These are phyloP conservation scores for Jatropha podagrica DNA, from an alignment of 441 rosid species.

Conservation along the genomic window DNA sequence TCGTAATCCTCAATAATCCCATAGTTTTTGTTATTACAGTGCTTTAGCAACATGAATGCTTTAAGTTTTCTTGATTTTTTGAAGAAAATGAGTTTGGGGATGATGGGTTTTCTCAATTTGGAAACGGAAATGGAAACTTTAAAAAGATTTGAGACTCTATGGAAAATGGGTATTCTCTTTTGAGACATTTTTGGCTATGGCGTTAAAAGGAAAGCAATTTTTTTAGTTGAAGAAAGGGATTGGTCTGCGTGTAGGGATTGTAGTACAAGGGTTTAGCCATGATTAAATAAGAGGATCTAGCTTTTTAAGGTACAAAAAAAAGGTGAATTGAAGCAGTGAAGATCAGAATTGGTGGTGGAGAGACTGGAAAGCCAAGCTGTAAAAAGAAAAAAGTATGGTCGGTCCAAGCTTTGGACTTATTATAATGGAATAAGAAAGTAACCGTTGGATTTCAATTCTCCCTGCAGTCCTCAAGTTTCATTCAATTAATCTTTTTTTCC, in stretches of 20 bases:
- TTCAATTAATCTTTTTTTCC: no score
- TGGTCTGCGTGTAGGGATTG: background rate
- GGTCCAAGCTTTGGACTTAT: conserved; percentile 34
- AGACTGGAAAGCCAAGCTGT: conserved; percentile 37
- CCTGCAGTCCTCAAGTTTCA: background rate
- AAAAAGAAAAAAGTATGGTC: conserved; percentile 37
- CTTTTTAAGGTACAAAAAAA: conserved; percentile 19
- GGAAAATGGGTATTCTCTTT: conserved; percentile 40
- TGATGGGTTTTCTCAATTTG: conserved; percentile 36
- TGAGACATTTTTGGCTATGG: conserved; percentile 25
- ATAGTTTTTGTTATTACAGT: conserved; percentile 24
- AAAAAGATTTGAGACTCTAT: conserved; percentile 31
- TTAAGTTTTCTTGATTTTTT: conserved; percentile 36
- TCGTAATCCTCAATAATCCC: conserved; percentile 39
- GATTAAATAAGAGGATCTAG: background rate
- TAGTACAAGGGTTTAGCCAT: background rate
- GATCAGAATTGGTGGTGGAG: conserved; percentile 28
- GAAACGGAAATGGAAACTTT: conserved; percentile 11
- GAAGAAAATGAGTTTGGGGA: conserved; percentile 35
- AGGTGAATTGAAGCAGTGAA: background rate
- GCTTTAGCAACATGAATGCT: conserved; percentile 35
- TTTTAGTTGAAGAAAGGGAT: background rate
- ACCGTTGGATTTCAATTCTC: conserved; percentile 9
- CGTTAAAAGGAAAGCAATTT: background rate
- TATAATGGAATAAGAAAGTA: conserved; percentile 14